Percentiles rank a stretch among this genome's conserved stretches.
These are phyloP conservation scores for Trichoderma virens DNA, from an alignment of 495 filamentous ascomycete genomes.

Conservation along the genomic window DNA sequence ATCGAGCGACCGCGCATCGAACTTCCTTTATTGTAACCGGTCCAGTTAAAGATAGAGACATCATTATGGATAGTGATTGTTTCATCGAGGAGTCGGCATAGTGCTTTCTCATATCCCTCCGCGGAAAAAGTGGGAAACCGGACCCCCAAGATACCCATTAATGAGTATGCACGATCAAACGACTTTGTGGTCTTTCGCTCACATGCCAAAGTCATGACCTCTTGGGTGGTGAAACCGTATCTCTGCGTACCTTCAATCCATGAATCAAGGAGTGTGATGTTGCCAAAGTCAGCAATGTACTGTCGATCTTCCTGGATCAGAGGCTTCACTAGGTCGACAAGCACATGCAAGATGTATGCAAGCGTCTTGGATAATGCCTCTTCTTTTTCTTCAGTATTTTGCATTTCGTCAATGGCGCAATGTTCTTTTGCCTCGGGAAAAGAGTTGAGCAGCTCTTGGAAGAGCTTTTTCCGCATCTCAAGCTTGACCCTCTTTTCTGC, in stretches of 20 bases:
- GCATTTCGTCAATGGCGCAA: not conserved
- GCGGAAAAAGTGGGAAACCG: constrained; percentile 30
- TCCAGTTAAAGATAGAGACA: constrained; percentile 36
- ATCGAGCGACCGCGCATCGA: constrained; percentile 28
- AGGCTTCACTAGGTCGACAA: constrained; percentile 21
- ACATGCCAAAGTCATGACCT: constrained; percentile 25
- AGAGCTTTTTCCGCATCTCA: not conserved
- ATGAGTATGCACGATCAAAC: constrained; percentile 27
- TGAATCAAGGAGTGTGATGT: constrained; percentile 20
- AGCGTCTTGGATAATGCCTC: constrained; percentile 2
- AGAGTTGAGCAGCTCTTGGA: not conserved
- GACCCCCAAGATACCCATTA: constrained; percentile 34
- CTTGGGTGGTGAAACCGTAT: constrained; percentile 24
- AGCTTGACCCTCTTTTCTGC: not conserved
- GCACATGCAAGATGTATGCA: not conserved
- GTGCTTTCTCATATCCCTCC: constrained; percentile 30
- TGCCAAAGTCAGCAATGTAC: constrained; percentile 27
- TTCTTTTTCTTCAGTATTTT: constrained; percentile 10
- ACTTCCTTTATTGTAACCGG: constrained; percentile 29
- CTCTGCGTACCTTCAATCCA: constrained; percentile 24
- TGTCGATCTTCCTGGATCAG: constrained; percentile 24
- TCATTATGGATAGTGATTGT: constrained; percentile 31
- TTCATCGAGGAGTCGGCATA: constrained; percentile 30
- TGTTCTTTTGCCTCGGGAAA: not conserved
- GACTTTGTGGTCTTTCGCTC: constrained; percentile 24